phyloP scores from a whole-genome alignment of 78 protist genomes.

The Dictyostelium intermedium region DNA sequence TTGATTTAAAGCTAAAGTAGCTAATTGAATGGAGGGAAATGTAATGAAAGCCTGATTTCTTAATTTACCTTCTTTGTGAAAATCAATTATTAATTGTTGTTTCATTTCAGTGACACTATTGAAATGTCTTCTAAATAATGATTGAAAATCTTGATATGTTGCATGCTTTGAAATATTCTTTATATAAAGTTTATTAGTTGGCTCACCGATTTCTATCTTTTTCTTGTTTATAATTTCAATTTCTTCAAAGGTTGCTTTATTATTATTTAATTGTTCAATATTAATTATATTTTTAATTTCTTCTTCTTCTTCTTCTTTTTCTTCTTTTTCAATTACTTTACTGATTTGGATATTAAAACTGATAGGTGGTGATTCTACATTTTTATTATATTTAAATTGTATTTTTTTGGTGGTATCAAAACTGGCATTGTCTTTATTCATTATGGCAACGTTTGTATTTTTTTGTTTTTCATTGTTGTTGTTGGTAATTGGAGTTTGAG shows the following conservation, averaged over 20 bases:
- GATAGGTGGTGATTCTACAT: no score
- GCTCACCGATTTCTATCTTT: constrained; percentile 9
- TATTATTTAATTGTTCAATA: background rate
- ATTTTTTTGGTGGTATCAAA: background rate
- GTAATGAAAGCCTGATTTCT: constrained; percentile 35
- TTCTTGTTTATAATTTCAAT: background rate
- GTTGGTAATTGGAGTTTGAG: background rate
- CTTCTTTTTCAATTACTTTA: background rate
- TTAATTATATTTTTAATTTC: background rate
- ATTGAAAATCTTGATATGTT: background rate
- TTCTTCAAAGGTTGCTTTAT: background rate
- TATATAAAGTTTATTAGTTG: constrained; percentile 11
- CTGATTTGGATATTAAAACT: no score
- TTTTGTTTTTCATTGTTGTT: background rate
- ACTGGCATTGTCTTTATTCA: background rate
- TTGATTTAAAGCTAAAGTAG: background rate
- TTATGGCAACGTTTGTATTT: background rate
- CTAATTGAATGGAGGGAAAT: constrained; percentile 5
- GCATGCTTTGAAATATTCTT: constrained; percentile 32
- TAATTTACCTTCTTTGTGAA: constrained; percentile 1
- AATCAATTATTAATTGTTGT: background rate
- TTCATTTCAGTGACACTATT: background rate
- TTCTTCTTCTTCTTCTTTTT: background rate
- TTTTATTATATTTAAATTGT: background rate
- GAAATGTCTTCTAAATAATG: constrained; percentile 7